Conservation (phyloP, 202 grass and related monocot species). For the Elaeis oleifera region DNA sequence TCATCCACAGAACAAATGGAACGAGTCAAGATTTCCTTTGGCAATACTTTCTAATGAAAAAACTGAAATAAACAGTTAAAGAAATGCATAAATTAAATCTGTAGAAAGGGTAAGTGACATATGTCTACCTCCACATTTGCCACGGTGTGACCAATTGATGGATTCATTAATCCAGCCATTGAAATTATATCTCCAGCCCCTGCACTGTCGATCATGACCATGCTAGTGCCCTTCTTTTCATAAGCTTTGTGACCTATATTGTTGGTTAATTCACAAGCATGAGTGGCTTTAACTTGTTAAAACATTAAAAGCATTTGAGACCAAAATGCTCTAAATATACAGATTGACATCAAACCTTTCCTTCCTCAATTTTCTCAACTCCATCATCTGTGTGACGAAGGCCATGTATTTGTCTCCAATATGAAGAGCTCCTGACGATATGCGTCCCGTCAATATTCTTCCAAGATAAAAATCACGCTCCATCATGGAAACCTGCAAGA, state of each 20-base stretch:
- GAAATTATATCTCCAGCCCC: slow-evolving; percentile 97
- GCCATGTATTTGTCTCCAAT: slow-evolving; percentile 87
- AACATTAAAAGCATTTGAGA: slow-evolving; percentile 12
- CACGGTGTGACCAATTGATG: slow-evolving; percentile 96
- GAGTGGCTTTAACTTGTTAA: slow-evolving; percentile 9
- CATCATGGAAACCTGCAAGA: slow-evolving; percentile 95
- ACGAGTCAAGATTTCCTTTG: too few species aligned
- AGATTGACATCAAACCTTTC: slow-evolving; percentile 55
- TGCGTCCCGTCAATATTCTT: slow-evolving; percentile 88
- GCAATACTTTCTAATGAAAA: too few species aligned
- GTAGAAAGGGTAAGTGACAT: too few species aligned
- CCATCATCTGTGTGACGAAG: slow-evolving; percentile 69
- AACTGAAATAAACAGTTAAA: too few species aligned
- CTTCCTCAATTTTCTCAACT: slow-evolving; percentile 85
- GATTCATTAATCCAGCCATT: slow-evolving; percentile 82
- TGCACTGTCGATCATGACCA: slow-evolving; percentile 62
- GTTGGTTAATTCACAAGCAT: slow-evolving; percentile 18
- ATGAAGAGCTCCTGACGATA: slow-evolving; percentile 63
- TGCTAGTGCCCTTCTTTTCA: slow-evolving; percentile 98
- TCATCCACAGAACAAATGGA: too few species aligned
- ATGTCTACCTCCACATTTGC: slow-evolving; percentile 68
- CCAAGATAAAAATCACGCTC: slow-evolving; percentile 98
- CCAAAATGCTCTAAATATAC: slow-evolving; percentile 3
- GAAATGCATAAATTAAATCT: too few species aligned
- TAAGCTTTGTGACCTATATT: slow-evolving; percentile 82